phyloP scores from a whole-genome alignment of 2,329 filamentous ascomycete species.

The Curvularia hawaiiensis region DNA sequence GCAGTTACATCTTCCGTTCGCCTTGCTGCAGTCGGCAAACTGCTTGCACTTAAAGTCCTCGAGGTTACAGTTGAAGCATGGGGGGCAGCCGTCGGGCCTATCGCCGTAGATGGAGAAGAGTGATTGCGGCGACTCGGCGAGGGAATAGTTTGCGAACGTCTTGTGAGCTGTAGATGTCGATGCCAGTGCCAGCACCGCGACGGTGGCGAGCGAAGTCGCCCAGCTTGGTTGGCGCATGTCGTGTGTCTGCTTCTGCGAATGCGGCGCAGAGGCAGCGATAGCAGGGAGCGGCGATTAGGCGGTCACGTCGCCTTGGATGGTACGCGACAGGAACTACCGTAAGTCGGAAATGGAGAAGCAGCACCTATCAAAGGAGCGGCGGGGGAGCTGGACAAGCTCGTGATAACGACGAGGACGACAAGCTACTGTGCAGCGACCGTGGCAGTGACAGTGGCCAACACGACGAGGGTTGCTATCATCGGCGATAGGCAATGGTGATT shows the following conservation, averaged over 20 bases:
- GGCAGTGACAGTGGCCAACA: conserved; percentile 20
- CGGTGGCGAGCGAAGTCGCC: conserved; percentile 37
- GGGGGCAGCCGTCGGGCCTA: conserved; percentile 77
- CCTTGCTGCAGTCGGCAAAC: conserved; percentile 85
- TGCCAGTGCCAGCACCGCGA: conserved; percentile 33
- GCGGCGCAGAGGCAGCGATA: conserved; percentile 31
- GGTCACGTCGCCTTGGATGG: background rate
- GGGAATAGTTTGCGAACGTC: conserved; percentile 54
- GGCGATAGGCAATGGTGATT: conserved; percentile 23
- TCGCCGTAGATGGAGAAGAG: conserved; percentile 74
- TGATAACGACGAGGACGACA: conserved; percentile 2
- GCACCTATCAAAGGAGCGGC: conserved; percentile 16
- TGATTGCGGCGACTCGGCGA: conserved; percentile 52
- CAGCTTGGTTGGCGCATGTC: conserved; percentile 44
- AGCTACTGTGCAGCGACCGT: background rate
- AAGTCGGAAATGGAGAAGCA: background rate
- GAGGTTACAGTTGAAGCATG: conserved; percentile 97
- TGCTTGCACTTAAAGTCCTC: conserved; percentile 91
- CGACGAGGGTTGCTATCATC: conserved; percentile 31
- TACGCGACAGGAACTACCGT: background rate
- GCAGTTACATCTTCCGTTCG: conserved; percentile 90
- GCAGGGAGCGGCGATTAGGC: conserved; percentile 6
- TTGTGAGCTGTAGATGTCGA: conserved; percentile 35
- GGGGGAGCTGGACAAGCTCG: conserved; percentile 22
- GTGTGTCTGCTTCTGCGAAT: conserved; percentile 23